Conservation (phyloP, 805 yeast genomes). For the Yamadazyma phyllophila region DNA sequence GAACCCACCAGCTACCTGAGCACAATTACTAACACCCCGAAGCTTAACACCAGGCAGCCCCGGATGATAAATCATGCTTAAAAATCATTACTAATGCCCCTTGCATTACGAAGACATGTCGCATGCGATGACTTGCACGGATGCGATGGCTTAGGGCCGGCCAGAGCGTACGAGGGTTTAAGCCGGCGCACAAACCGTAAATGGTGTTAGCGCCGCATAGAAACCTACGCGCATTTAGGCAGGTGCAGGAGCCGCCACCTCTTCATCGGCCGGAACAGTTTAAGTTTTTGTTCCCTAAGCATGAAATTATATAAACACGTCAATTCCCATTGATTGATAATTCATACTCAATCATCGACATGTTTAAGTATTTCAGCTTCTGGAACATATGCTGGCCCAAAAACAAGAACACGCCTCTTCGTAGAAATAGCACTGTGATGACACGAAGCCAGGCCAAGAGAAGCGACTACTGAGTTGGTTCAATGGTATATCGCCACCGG, state of each 20-base stretch:
- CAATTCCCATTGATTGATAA: not conserved
- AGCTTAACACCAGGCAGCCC: no score
- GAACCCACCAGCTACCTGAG: no score
- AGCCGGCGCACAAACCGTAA: no score
- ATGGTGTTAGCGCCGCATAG: not conserved
- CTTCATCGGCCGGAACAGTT: not conserved
- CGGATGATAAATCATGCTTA: no score
- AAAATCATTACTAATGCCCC: no score
- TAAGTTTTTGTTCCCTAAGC: not conserved
- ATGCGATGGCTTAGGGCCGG: no score
- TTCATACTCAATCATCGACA: not conserved
- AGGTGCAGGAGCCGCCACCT: not conserved
- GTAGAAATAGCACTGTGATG: slow-evolving; percentile 1
- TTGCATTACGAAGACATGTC: no score
- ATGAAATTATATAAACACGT: not conserved
- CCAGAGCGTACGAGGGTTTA: no score
- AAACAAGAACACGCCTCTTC: not conserved
- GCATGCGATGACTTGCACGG: no score
- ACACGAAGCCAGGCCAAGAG: slow-evolving; percentile 8
- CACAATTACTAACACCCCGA: no score
- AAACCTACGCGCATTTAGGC: no score
- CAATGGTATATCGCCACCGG: not conserved
- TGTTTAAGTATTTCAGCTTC: slow-evolving; percentile 2
- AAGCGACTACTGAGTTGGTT: not conserved
- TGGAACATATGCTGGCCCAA: slow-evolving; percentile 2